A percentile compares a stretch with the other conserved stretches of the same genome.
Evolutionary conservation across 768 basidiomycete species (phyloP).

Genomic region (Russula griseocarnosa): DNA sequence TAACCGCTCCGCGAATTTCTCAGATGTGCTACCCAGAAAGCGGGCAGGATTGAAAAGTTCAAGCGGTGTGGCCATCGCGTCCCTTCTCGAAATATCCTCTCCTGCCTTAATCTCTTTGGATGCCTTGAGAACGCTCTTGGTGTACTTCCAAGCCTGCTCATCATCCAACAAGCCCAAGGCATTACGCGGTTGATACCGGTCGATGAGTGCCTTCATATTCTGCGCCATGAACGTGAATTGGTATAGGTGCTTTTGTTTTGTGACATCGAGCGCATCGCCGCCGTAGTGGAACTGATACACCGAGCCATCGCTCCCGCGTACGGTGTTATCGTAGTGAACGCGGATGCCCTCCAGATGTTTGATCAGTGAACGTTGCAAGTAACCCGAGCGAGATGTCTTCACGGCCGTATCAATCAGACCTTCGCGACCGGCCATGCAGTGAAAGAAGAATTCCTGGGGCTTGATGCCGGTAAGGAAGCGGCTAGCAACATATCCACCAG

Average conservation of each 20-base stretch:
- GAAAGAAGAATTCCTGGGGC: slow-evolving; percentile 99
- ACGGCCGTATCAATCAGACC: slow-evolving; percentile 99
- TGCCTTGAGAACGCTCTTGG: slow-evolving; percentile 87
- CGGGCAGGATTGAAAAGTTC: slow-evolving; percentile 73
- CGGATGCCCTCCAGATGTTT: slow-evolving; percentile 97
- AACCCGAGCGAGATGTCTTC: slow-evolving; percentile 97
- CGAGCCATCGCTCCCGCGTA: slow-evolving; percentile 90
- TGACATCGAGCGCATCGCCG: slow-evolving; percentile 94
- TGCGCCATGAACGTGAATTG: slow-evolving; percentile 91
- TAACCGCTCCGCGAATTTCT: slow-evolving; percentile 79
- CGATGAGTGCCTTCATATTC: slow-evolving; percentile 77
- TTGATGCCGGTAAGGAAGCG: slow-evolving; percentile 98
- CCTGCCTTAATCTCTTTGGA: slow-evolving; percentile 45
- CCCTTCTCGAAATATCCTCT: slow-evolving; percentile 46
- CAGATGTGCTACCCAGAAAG: slow-evolving; percentile 87
- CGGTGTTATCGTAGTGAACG: slow-evolving; percentile 97
- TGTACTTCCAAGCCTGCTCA: slow-evolving; percentile 64
- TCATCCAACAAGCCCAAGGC: slow-evolving; percentile 59
- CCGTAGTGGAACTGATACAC: slow-evolving; percentile 97
- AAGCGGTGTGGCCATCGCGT: slow-evolving; percentile 67
- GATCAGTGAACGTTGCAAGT: slow-evolving; percentile 95
- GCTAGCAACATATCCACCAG: slow-evolving; percentile 96
- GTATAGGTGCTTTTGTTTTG: slow-evolving; percentile 91
- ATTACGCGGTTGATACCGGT: slow-evolving; percentile 59
- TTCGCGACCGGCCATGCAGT: slow-evolving; percentile 99